Evolutionary conservation across 805 yeast genomes (phyloP), one percentile per base, ranked within the genome.

Genomic region (Ogataea chonburiensis): DNA sequence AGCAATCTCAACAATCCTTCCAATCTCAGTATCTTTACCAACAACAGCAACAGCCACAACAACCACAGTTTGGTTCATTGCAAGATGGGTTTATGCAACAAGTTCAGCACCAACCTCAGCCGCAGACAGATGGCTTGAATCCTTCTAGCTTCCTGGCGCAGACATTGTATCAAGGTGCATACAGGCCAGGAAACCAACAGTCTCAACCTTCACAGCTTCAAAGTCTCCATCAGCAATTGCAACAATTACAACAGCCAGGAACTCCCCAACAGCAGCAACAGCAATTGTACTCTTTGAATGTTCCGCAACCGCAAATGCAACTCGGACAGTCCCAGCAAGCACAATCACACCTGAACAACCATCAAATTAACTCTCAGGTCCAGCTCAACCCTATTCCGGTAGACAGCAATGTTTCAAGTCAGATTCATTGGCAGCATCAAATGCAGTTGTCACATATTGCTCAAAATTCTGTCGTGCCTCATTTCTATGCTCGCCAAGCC

Each of bases 401-500:
- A 41, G 79, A 68, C 45, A 55, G 53, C 31, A 23, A 53, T 17
- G 50, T 53, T 38, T 54, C 56, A 43, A 59, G 45, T 28, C 64
- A 80, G 3, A 49, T 68, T 7, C 71, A 73, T 50, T 86, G 95
- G 95, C 83, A 79, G 58, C 89, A 84, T 56, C 95, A 86, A 62
- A 63, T 68, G 30, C 87, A 80, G 55, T 68, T 87, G 40, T 81
- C 78, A 18, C 86, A 79, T 44, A 59, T 82, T 31, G 81, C 93
- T 4, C 74, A 93, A 57, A 72, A 67, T 43, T 73, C 85, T 19
- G 76, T 73, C 50, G 59, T 74, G 17, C 85, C 94, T 3, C 95
- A 86, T 61, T 80, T 72, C 53, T 86, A 85, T 63, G 96, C 96
- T 4, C 73, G 95, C 41, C 78, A 79, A 45, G 88, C 87, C 18